These are phyloP conservation scores for Sarocladium strictum DNA, from an alignment of 2,329 filamentous ascomycete genomes.

Conservation along the genomic window DNA sequence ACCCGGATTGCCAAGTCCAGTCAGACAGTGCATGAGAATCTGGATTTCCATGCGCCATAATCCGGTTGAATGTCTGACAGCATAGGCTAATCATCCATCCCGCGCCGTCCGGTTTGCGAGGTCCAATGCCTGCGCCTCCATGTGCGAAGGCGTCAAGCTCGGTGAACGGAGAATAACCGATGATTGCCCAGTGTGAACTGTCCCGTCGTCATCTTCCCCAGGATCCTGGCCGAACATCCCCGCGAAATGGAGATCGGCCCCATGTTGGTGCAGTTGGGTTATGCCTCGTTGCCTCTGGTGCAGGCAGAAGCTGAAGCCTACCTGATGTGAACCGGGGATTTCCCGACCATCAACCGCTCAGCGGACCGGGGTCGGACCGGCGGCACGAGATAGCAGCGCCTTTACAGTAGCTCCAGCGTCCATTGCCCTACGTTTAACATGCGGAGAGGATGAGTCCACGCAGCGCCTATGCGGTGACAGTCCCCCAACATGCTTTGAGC, in stretches of 20 bases:
- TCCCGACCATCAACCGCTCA: neutral
- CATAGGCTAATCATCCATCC: too few species aligned
- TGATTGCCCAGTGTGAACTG: neutral
- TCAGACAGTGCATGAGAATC: too few species aligned
- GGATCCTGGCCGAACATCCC: neutral
- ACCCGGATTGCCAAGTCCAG: too few species aligned
- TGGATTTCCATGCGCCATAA: too few species aligned
- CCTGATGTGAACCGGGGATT: neutral
- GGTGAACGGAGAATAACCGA: too few species aligned
- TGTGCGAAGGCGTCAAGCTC: too few species aligned
- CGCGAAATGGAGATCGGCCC: neutral
- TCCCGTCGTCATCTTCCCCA: neutral
- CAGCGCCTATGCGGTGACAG: neutral
- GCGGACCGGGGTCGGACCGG: constrained; percentile 4
- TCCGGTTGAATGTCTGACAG: too few species aligned
- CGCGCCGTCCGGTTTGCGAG: too few species aligned
- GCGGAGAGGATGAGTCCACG: constrained; percentile 1
- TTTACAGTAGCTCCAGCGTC: neutral
- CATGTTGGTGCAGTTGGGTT: neutral
- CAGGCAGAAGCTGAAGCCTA: neutral
- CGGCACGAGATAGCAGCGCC: neutral
- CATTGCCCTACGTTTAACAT: neutral
- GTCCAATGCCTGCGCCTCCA: too few species aligned
- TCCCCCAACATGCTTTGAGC: neutral
- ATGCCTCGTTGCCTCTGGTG: constrained; percentile 4